Evolutionary conservation across 140 eudicot genomes (phyloP).

Genomic region (Flaveria floridana): DNA sequence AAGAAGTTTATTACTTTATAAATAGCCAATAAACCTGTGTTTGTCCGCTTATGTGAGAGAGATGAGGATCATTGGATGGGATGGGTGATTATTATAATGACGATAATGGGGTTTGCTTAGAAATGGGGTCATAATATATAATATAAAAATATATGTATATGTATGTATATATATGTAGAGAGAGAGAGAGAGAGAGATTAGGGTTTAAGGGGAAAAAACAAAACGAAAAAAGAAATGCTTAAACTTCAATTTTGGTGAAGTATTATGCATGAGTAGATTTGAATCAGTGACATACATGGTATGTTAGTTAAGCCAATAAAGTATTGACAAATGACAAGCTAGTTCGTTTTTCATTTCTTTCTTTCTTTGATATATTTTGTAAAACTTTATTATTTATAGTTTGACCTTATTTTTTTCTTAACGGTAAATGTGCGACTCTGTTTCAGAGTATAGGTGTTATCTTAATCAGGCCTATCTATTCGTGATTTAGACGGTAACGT

Average conservation of each 20-base stretch:
- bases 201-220: conserved; percentile 24
- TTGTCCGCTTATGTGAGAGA: conserved; percentile 36
- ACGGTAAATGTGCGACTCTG: too few species aligned
- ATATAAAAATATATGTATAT: not conserved
- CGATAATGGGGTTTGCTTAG: conserved; percentile 79
- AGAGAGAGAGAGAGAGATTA: conserved; percentile 20
- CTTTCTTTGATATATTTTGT: not conserved
- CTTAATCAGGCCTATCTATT: too few species aligned
- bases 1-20: conserved; percentile 49
- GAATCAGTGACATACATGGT: conserved; percentile 24
- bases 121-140: conserved; percentile 46
- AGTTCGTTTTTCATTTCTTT: not conserved
- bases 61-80: conserved; percentile 31
- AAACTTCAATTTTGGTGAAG: conserved; percentile 30
- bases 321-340: conserved; percentile 18
- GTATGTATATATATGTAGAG: conserved; percentile 3
- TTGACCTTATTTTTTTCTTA: not conserved
- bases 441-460: too few species aligned
- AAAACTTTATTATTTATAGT: not conserved
- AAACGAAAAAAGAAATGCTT: conserved; percentile 32
- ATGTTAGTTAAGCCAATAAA: conserved; percentile 28
- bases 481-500: too few species aligned
- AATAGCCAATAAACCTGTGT: conserved; percentile 36
- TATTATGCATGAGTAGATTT: conserved; percentile 25
- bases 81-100: conserved; percentile 57